Percentiles rank a stretch among this genome's conserved stretches.
These are phyloP conservation scores for Solanum sparsipilum DNA, from an alignment of 257 asterid species.

Conservation along the genomic window DNA sequence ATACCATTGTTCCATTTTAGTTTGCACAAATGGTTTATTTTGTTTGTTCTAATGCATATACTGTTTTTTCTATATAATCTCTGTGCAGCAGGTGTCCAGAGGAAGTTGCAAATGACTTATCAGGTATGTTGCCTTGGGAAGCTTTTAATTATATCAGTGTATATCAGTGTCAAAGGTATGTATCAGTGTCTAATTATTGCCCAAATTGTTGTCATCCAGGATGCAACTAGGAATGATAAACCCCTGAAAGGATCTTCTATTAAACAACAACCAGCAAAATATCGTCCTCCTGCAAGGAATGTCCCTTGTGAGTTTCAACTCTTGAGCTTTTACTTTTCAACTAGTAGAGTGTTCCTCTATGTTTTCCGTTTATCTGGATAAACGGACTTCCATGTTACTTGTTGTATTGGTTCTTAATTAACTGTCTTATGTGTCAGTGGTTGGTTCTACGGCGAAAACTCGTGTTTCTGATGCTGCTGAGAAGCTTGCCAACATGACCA, in stretches of 20 bases:
- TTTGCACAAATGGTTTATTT: not conserved
- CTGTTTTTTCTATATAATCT: not conserved
- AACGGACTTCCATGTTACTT: not conserved
- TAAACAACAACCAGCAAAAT: conserved; percentile 71
- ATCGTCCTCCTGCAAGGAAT: conserved; percentile 63
- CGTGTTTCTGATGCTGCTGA: conserved; percentile 42
- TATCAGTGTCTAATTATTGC: not conserved
- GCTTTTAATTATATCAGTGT: not conserved
- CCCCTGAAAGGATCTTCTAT: conserved; percentile 20
- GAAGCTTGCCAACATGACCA: conserved; percentile 50
- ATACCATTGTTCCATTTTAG: not conserved
- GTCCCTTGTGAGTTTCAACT: conserved; percentile 33
- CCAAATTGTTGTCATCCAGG: conserved; percentile 16
- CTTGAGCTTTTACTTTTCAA: not conserved
- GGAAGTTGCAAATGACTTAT: conserved; percentile 70
- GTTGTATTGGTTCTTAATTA: not conserved
- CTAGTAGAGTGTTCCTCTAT: not conserved
- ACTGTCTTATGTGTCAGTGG: conserved; percentile 11
- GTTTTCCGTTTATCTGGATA: not conserved
- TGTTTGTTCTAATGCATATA: not conserved
- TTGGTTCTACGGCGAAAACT: conserved; percentile 25
- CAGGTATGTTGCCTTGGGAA: conserved; percentile 22
- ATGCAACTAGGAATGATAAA: conserved; percentile 32
- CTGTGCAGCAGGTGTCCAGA: conserved; percentile 43
- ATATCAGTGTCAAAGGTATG: not conserved